Base-by-base conservation (phyloP, 2,329 filamentous ascomycete genomes). In the Aspergillus brasiliensis region DNA sequence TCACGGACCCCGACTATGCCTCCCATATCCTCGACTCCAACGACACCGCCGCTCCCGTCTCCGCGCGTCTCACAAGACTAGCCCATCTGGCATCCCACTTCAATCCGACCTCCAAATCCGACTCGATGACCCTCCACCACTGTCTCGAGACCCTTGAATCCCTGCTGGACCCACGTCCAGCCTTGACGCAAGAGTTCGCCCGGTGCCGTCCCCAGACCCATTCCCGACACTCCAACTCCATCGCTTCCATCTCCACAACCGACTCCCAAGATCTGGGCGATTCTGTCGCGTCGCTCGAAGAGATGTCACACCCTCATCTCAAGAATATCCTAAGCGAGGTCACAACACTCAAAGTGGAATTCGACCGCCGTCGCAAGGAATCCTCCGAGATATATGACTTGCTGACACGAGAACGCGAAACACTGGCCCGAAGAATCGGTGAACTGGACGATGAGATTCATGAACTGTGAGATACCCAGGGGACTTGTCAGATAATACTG, bases 321-420 rank as follows among this genome's bases (percentile, higher is more conserved):
- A 48, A 56, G 13, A 31, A 34, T n/a, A 57, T 76, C n/a, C 57
- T 73, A 40, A 47, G 60, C 10, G 67, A 74, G 51, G 59, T 73
- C 1, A 67, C 66, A 3, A 53, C 49, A 5, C 64, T 74, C 7
- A 71, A 70, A 40, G 40, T 40, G 3, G 67, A 74, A 37, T 52
- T 75, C 11, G 58, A 66, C 27, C 57, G 64, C 56, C 67, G 66
- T 62, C 79, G 61, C 48, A 49, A 56, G 28, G 70, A 77, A 58
- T 67, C 69, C 3, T 65, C 86, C 80, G 85, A 88, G 65, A 87
- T 90, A 59, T 86, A 89, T 67, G 80, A 80, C 23, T 73, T 89
- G 31, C 82, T 89, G 21, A 80, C 86, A 55, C 81, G 81, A 44
- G 82, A 85, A 61, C 82, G 84, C 59, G 83, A 88, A 69, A 79